Base-by-base conservation (phyloP, 805 yeast species). In the Tetrapisispora fleetii region DNA sequence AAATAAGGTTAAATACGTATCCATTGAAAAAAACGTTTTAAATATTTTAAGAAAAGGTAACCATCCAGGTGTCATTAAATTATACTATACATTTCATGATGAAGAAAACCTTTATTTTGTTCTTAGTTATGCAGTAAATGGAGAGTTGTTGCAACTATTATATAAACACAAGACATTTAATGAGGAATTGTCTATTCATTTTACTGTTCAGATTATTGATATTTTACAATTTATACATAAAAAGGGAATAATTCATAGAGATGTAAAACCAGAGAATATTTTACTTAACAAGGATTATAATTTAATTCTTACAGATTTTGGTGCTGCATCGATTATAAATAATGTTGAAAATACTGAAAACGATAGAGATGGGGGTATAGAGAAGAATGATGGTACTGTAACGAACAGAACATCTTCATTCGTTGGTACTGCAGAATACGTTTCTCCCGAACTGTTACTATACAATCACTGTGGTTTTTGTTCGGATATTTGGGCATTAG, bases 381-480 rank as follows among this genome's bases (percentile, higher is more conserved):
- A 52, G 14, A 63, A 67, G 2, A 64, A 60, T n/a, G 73, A 67
- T 6, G 35, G 37, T 8, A 9, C 13, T 21, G 8, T 36, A 36
- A 39, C 30, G 37, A 28, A 21, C 40, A 48, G 11, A 27, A 37
- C 21, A 30, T 85, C 86, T 6, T 89, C 97, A 0, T 93, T 91
- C 70, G 98, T 91, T 3, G 99, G 99, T 0, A 91, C 99, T 1
- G 98, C 98, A 0, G 97, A 90, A 62, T 90, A 90, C 60, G 96
- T 93, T 2, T 83, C 95, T 0, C 99, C 98, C 0, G 99, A 93
- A 64, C 69, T 93, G 38, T 70, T 93, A 44, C 76, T 81, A 44
- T 74, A 78, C 57, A 93, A 91, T 63, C 72, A 76, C 36, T 87
- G 95, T 60, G 93, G 95, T 18, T 85, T 79, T 59, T 83, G 83